A percentile compares a stretch with the other conserved stretches of the same genome.
Conservation (phyloP, 441 rosid species). For the Corymbia citriodora region DNA sequence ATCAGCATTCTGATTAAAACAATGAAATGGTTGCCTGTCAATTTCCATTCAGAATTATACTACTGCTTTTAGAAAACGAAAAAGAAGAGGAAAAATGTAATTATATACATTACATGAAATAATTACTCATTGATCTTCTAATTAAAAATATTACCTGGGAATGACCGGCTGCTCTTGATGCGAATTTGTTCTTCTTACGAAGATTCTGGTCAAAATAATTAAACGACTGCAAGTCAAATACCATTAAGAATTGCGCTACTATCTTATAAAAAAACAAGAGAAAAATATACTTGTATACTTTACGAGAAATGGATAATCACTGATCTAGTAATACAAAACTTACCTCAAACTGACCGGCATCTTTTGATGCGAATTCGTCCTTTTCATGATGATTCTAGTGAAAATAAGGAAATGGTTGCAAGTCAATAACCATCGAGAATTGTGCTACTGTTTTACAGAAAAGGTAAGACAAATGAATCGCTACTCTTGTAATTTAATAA, state of each 20-base stretch:
- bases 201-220: not conserved
- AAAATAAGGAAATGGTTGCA: not conserved
- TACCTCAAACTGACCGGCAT: not conserved
- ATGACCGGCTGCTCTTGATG: not conserved
- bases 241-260: not conserved
- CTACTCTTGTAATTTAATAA: not conserved
- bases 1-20: not conserved
- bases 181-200: not conserved
- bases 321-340: not conserved
- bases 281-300: not conserved
- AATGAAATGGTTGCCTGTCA: not conserved
- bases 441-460: not conserved
- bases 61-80: not conserved
- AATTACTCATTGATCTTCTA: not conserved
- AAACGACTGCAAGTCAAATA: not conserved
- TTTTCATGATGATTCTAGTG: not conserved
- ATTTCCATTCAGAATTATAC: not conserved
- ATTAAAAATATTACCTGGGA: not conserved
- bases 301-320: not conserved
- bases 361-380: not conserved
- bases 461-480: not conserved
- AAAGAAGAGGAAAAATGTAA: not conserved
- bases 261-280: not conserved
- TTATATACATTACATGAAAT: not conserved
- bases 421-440: not conserved